phyloP scores from a whole-genome alignment of 1,284 basidiomycete genomes.

The Naganishia liquefaciens region DNA sequence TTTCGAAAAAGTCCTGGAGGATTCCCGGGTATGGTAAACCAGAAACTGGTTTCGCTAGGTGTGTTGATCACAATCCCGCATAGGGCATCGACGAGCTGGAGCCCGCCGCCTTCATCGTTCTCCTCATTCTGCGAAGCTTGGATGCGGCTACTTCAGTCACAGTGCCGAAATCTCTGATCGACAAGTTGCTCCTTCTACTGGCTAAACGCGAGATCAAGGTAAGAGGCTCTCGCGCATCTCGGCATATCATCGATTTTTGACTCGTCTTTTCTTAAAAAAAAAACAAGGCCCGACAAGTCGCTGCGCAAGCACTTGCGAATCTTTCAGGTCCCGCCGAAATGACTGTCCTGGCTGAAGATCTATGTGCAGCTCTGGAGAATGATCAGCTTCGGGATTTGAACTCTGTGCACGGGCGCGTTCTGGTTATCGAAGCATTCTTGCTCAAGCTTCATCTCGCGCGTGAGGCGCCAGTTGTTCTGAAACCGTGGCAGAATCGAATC shows the following conservation, averaged over 20 bases:
- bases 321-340: constrained; percentile 35
- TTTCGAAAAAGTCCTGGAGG: constrained; percentile 16
- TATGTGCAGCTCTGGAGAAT: constrained; percentile 5
- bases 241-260: constrained; percentile 15
- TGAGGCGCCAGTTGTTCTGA: neutral
- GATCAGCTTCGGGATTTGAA: constrained; percentile 35
- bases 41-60: neutral
- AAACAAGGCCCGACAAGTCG: constrained; percentile 46
- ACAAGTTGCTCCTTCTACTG: constrained; percentile 28
- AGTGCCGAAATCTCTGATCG: constrained; percentile 33
- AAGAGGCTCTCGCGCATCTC: constrained; percentile 26
- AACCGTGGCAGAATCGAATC: neutral
- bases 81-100: constrained; percentile 5
- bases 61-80: neutral
- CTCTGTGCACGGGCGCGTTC: constrained; percentile 42
- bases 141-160: constrained; percentile 1
- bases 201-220: constrained; percentile 36
- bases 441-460: constrained; percentile 18
- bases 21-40: constrained; percentile 7
- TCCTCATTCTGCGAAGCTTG: constrained; percentile 27
- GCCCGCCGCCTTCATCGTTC: constrained; percentile 18
- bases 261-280: constrained; percentile 40
- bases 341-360: constrained; percentile 10
- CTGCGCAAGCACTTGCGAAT: constrained; percentile 49
- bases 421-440: constrained; percentile 41